phyloP scores from a whole-genome alignment of 2,329 filamentous ascomycete species.

The Pseudocercospora cruenta region DNA sequence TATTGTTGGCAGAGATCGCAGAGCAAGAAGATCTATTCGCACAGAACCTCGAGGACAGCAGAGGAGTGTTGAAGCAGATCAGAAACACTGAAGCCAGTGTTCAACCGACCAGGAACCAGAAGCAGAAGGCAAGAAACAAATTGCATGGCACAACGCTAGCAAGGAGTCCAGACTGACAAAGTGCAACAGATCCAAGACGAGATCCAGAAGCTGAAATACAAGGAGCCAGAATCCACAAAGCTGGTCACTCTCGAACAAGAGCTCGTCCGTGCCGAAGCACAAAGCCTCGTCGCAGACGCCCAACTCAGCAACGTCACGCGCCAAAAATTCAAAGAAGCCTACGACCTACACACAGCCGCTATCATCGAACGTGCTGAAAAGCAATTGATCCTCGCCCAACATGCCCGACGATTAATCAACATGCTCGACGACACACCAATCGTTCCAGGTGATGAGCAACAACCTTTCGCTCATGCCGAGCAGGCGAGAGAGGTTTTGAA shows the following conservation, averaged over 20 bases:
- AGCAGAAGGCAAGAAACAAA: conserved; percentile 62
- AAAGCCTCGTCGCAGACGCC: conserved; percentile 93
- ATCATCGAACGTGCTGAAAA: conserved; percentile 97
- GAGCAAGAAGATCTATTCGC: conserved; percentile 91
- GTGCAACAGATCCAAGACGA: conserved; percentile 74
- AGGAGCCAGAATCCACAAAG: conserved; percentile 82
- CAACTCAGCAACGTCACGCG: conserved; percentile 95
- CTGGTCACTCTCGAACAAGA: conserved; percentile 91
- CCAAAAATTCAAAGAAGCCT: conserved; percentile 94
- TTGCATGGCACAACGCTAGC: not conserved
- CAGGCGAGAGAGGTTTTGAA: conserved; percentile 85
- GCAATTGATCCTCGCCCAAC: conserved; percentile 89
- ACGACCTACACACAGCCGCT: conserved; percentile 82
- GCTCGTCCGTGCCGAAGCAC: conserved; percentile 91
- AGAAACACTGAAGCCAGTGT: conserved; percentile 95
- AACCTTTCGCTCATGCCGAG: conserved; percentile 66
- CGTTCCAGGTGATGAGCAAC: conserved; percentile 78
- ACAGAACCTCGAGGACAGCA: conserved; percentile 82
- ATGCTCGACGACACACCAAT: conserved; percentile 88
- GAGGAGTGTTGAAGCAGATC: conserved; percentile 83
- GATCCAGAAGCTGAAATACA: conserved; percentile 87
- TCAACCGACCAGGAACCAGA: conserved; percentile 85
- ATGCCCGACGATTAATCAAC: conserved; percentile 81
- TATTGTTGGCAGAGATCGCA: conserved; percentile 87
- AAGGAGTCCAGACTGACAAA: not conserved